These are phyloP conservation scores for Colletotrichum plurivorum DNA, from an alignment of 2,329 filamentous ascomycete species.

Conservation along the genomic window DNA sequence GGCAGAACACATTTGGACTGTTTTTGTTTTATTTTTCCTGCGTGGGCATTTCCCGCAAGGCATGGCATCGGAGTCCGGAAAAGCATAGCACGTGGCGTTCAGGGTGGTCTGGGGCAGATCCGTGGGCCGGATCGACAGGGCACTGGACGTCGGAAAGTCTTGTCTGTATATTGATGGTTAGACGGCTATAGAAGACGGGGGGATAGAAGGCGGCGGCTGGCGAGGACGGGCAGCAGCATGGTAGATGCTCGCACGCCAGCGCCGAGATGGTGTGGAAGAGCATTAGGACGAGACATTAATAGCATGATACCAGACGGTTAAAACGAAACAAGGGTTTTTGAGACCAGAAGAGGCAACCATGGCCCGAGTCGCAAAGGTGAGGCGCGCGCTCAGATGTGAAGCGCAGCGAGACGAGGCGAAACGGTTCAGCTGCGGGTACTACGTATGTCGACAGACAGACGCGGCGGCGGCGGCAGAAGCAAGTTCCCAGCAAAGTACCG, in stretches of 20 bases:
- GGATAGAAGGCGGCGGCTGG: background rate
- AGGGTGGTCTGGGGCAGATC: conserved; percentile 9
- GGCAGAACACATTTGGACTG: conserved; percentile 9
- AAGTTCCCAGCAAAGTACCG: too few species aligned
- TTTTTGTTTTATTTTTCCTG: conserved; percentile 1
- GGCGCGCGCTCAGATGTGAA: conserved; percentile 30
- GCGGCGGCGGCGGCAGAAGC: background rate
- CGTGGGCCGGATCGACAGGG: background rate
- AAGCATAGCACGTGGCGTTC: conserved; percentile 42
- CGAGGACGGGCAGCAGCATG: conserved; percentile 14
- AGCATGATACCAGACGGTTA: conserved; percentile 39
- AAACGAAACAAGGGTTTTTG: conserved; percentile 31
- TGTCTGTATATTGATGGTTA: conserved; percentile 15
- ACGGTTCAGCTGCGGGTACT: conserved; percentile 20
- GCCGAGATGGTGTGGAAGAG: conserved; percentile 6
- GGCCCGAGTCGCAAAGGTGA: conserved; percentile 17
- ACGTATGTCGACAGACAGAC: conserved; percentile 2
- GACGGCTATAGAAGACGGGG: background rate
- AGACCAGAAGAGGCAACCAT: conserved; percentile 13
- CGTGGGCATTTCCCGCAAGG: conserved; percentile 9
- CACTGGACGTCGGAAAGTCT: conserved; percentile 12
- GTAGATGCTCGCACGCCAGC: conserved; percentile 25
- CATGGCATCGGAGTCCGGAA: conserved; percentile 40
- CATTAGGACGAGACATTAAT: conserved; percentile 34
- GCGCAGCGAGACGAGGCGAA: conserved; percentile 30